Base-by-base conservation (phyloP, 2,329 filamentous ascomycete genomes). In the Arthroderma uncinatum region DNA sequence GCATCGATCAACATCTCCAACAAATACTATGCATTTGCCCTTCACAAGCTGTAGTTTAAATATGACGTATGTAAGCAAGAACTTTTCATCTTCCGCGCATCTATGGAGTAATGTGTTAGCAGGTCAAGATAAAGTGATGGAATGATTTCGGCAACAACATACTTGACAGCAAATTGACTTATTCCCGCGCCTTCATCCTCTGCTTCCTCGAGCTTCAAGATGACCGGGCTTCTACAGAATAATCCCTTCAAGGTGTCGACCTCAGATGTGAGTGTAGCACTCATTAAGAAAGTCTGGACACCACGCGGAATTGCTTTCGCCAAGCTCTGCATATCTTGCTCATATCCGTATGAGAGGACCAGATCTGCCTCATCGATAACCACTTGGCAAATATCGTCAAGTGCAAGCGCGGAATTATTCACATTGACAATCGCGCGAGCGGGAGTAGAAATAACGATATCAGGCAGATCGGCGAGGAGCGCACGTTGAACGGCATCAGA, bases 81-180 rank as follows among this genome's bases (percentile, higher is more conserved):
- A 98, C 69, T 98, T 98, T 66, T 97, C 93, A 63, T 97, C 92
- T 73, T 98, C 93, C n/a, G 82, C 89, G 64, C 90, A 95, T 68
- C 82, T 86, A 56, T 33, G 19, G 47, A 34, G 53, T 23, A 21
- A 56, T 64, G 50, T 65, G 44, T 50, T 33, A 33, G 44, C 23
- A 4, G 16, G 19, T 34, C 16, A 56, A 55, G 34, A 64, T 37
- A 68, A 64, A 52, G 57, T 37, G 1, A 37, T 21, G 19, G 14
- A 9, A 14, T 23, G 55, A 56, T 42, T 19, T 33, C 48, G 34
- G 30, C 6, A 36, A 53, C n/a, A 2, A 66, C 78, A 61, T 73
- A 86, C 79, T 85, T 89, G 62, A 96, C 87, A 30, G 91, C 83
- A 67, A 90, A 95, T 73, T 97, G 93, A 56, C 84, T 88, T 28